These are phyloP conservation scores for Metrosideros polymorpha DNA, from an alignment of 441 rosid species.

Conservation along the genomic window DNA sequence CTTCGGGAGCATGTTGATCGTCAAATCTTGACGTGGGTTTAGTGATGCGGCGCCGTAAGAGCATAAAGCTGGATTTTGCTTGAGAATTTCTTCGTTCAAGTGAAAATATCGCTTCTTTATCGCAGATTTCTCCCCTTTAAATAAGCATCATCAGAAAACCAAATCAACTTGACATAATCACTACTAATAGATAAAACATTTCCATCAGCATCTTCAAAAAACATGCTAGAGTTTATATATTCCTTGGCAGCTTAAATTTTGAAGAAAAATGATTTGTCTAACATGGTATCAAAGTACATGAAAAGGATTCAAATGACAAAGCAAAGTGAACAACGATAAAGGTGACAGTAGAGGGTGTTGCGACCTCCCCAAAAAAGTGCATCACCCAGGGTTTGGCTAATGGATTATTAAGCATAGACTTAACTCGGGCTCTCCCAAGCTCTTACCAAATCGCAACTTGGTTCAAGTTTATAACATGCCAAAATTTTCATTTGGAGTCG, in stretches of 20 bases:
- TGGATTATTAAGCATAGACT: too few species aligned
- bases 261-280: too few species aligned
- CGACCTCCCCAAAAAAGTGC: too few species aligned
- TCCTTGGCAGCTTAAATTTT: background rate
- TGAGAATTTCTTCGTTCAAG: constrained; percentile 26
- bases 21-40: constrained; percentile 36
- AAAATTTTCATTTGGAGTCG: too few species aligned
- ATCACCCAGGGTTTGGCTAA: too few species aligned
- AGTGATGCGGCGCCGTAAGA: constrained; percentile 32
- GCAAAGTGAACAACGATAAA: too few species aligned
- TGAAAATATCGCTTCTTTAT: constrained; percentile 37
- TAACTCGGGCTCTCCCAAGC: too few species aligned
- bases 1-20: constrained; percentile 37
- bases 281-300: background rate
- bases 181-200: too few species aligned
- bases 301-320: too few species aligned
- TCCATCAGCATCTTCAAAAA: background rate
- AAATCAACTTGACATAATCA: background rate
- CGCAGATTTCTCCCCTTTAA: constrained; percentile 32
- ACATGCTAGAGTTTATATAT: background rate
- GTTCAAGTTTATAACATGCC: too few species aligned
- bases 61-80: constrained; percentile 27
- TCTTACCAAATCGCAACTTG: too few species aligned
- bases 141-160: background rate
- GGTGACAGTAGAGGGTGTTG: too few species aligned